Evolutionary conservation across 345 rosid genomes (phyloP).

Genomic region (Salix koriyanagi): DNA sequence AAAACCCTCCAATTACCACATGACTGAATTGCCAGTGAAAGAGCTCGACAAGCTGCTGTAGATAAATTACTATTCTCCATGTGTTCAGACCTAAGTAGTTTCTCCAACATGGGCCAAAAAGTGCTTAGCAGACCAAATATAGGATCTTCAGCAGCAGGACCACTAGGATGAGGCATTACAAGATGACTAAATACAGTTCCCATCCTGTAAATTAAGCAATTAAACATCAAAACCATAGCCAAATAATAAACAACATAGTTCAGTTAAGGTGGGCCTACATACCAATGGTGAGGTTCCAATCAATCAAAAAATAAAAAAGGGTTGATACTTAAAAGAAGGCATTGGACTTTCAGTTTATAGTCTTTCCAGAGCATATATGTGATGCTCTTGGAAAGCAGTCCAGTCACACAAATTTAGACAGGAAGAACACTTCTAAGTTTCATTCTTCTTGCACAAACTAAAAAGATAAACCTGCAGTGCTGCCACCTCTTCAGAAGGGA

Average conservation of each 20-base stretch:
- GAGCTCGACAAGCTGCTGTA: constrained; percentile 85
- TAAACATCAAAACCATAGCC: not conserved
- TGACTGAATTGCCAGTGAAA: constrained; percentile 84
- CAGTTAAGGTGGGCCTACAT: not conserved
- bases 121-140: constrained; percentile 53
- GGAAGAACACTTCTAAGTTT: no score
- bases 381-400: no score
- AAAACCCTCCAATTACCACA: constrained; percentile 50
- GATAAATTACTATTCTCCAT: constrained; percentile 83
- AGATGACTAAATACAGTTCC: constrained; percentile 88
- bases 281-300: not conserved
- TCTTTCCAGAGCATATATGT: not conserved
- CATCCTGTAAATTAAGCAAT: constrained; percentile 46
- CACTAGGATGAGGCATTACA: constrained; percentile 41
- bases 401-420: no score
- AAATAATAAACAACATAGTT: not conserved
- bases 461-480: no score
- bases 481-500: no score
- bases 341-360: not conserved
- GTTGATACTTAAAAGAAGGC: not conserved
- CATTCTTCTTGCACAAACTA: not conserved
- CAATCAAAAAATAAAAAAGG: not conserved
- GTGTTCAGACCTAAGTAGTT: constrained; percentile 69
- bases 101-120: constrained; percentile 92
- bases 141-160: constrained; percentile 60